Conservation (phyloP, 371 early-diverging fungal species). For the Mortierella sp. region DNA sequence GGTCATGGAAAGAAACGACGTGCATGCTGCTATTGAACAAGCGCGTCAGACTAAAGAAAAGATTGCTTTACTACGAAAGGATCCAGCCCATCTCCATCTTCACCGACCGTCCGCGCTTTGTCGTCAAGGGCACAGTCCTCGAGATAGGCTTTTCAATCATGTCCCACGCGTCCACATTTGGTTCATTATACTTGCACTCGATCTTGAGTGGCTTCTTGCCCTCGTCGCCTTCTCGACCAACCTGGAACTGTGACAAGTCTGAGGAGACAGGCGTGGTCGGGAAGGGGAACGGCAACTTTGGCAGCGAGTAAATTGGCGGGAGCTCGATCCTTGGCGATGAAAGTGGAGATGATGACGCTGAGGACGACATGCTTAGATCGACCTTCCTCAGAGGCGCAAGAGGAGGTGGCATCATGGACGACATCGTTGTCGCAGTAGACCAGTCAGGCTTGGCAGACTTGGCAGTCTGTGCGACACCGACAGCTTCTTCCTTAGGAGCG, state of each 20-base stretch:
- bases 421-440: constrained; percentile 1
- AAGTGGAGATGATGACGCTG: constrained; percentile 6
- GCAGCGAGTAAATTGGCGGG: constrained; percentile 22
- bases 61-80: constrained; percentile 29
- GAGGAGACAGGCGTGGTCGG: constrained; percentile 5
- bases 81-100: constrained; percentile 58
- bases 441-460: constrained; percentile 11
- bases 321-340: constrained; percentile 24
- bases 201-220: constrained; percentile 23
- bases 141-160: constrained; percentile 52
- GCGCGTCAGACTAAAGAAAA: too few relatives aligned
- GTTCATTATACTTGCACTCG: constrained; percentile 54
- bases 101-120: constrained; percentile 42
- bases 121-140: constrained; percentile 28
- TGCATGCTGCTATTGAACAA: too few relatives aligned
- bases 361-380: not conserved
- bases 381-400: not conserved
- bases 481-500: constrained; percentile 27
- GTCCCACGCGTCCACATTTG: constrained; percentile 53
- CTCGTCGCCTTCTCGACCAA: constrained; percentile 32
- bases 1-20: too few relatives aligned
- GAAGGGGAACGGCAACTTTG: not conserved
- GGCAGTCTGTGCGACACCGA: constrained; percentile 18
- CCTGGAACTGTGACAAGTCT: constrained; percentile 9
- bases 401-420: constrained; percentile 1